Evolutionary conservation across 2,329 filamentous ascomycete species (phyloP), one percentile per base, ranked within the genome.

Genomic region (Xylaria sp.): DNA sequence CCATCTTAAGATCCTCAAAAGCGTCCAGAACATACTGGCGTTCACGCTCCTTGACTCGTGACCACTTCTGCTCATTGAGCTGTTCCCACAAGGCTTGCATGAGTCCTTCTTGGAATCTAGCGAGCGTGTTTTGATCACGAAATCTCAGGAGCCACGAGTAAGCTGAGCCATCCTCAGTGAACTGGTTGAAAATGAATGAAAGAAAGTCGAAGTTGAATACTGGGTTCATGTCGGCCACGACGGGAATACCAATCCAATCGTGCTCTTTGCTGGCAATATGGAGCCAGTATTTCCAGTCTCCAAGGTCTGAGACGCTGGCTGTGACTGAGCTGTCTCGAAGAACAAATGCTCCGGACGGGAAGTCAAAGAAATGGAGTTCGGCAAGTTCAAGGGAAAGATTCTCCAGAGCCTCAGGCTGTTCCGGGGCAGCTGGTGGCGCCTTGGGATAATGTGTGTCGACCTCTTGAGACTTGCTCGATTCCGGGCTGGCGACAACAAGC

Each of bases 121-220:
- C 92, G 55, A 95, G 80, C 0, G 87, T 87, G 18, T 85, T 78
- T 67, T 92, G 89, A 66, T 96, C 89, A 69, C 89, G 91, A 78
- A 99, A 99, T 11, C 92, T 87, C 42, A 99, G 79, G 11, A 99
- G 83, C 93, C 94, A 99, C 0, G 94, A 99, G 73, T 92, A 95
- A 3, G 94, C 93, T 1, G 89, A 90, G 1, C 92, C 91, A 74
- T 97, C 91, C 42, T 87, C 83, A 11, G 89, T 84, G 73, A 96
- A 97, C 72, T 97, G 92, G 70, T 99, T 99, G 82, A 99, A 99
- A 70, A 99, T 97, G 73, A 97, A 97, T 0, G 93, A 97, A n/a
- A 96, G 81, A 69, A 93, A 97, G 74, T 99, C 94, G 66, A 97
- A 97, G 76, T 97, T 97, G 80, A 97, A 99, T 18, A 99, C 92